phyloP scores from a whole-genome alignment of 2,329 filamentous ascomycete genomes.

The Trichoderma harzianum region DNA sequence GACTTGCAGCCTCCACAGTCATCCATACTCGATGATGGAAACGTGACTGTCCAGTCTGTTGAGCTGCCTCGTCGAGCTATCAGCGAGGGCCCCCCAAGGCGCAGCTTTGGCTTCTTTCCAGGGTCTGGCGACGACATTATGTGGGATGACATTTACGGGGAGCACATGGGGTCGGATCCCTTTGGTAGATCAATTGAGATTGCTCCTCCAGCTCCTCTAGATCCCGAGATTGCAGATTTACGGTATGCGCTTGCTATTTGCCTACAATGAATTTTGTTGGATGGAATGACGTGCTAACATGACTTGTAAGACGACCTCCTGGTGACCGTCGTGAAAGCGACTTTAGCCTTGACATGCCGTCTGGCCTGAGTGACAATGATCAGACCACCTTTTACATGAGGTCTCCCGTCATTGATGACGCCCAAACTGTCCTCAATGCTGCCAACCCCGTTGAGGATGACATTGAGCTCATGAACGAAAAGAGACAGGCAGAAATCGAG shows the following conservation, averaged over 20 bases:
- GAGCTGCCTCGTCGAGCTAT: slow-evolving; percentile 55
- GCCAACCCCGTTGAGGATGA: background rate
- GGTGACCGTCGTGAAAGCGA: slow-evolving; percentile 43
- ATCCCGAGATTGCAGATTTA: slow-evolving; percentile 36
- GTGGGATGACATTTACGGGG: background rate
- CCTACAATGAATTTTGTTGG: slow-evolving; percentile 17
- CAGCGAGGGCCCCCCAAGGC: slow-evolving; percentile 43
- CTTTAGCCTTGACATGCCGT: slow-evolving; percentile 50
- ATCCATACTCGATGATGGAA: slow-evolving; percentile 55
- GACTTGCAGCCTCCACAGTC: slow-evolving; percentile 52
- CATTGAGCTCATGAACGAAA: background rate
- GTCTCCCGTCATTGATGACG: slow-evolving; percentile 20
- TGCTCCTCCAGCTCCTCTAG: background rate
- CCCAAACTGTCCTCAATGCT: background rate
- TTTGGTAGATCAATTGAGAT: background rate
- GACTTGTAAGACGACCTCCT: slow-evolving; percentile 32
- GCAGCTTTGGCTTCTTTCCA: slow-evolving; percentile 50
- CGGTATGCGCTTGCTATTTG: slow-evolving; percentile 34
- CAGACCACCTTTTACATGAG: slow-evolving; percentile 54
- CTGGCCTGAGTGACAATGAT: slow-evolving; percentile 44
- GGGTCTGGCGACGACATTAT: slow-evolving; percentile 31
- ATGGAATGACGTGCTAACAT: background rate
- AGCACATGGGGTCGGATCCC: background rate
- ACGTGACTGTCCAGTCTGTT: slow-evolving; percentile 57
- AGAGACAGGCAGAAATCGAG: background rate